phyloP scores from a whole-genome alignment of 306 rosid genomes.

The Rosa persica region DNA sequence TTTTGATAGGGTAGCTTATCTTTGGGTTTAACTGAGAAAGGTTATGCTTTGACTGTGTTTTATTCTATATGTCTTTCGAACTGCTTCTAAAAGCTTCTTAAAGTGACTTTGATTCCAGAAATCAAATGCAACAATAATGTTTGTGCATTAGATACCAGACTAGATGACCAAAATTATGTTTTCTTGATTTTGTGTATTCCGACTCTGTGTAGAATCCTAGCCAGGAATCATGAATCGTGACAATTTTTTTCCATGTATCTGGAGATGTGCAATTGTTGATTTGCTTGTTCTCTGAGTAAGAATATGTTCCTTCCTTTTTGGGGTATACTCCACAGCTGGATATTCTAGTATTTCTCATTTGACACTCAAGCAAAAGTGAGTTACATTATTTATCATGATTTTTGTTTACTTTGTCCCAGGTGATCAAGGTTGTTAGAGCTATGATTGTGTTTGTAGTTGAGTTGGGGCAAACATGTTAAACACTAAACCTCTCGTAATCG shows the following conservation, averaged over 20 bases:
- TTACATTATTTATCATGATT: background rate
- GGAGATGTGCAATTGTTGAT: background rate
- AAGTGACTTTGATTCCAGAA: background rate
- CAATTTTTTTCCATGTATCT: background rate
- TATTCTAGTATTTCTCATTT: background rate
- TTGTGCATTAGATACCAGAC: background rate
- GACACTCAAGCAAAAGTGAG: background rate
- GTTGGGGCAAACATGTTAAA: constrained; percentile 35
- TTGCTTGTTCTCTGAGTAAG: background rate
- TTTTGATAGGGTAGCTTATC: background rate
- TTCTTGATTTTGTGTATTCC: background rate
- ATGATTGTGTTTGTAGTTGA: constrained; percentile 33
- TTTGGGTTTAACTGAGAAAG: background rate
- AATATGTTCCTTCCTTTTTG: background rate
- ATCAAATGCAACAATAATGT: background rate
- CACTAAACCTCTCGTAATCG: constrained; percentile 13
- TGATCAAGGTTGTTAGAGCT: constrained; percentile 31
- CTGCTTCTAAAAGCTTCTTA: background rate
- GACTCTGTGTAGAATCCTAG: background rate
- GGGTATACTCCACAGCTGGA: background rate
- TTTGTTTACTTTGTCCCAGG: constrained; percentile 40
- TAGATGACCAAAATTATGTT: background rate
- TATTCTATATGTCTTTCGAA: background rate
- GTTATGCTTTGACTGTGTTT: background rate
- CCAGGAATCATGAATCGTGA: background rate